Percentiles rank a stretch among this genome's conserved stretches.
Conservation (phyloP, 1,284 basidiomycete species). For the Sporisorium scitamineum region DNA sequence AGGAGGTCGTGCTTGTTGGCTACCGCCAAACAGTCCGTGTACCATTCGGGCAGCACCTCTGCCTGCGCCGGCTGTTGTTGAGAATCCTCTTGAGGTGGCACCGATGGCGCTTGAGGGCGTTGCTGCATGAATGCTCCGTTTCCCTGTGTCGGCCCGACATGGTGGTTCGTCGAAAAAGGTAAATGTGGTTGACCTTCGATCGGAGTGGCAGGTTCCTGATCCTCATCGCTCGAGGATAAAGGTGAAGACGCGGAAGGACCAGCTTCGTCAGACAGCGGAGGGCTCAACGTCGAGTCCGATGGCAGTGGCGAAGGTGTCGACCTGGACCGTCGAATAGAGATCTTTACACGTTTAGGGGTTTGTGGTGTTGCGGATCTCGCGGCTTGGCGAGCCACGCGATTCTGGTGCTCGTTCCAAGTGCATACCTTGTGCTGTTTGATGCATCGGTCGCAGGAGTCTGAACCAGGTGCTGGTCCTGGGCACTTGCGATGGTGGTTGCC, state of each 20-base stretch:
- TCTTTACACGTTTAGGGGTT: neutral
- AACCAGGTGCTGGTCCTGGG: constrained; percentile 18
- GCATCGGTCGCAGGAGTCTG: constrained; percentile 20
- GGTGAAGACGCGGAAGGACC: neutral
- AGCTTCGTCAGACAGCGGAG: neutral
- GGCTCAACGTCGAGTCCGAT: too few relatives aligned
- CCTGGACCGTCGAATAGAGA: constrained; percentile 7
- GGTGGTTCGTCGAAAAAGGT: too few relatives aligned
- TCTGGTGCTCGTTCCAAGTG: constrained; percentile 20
- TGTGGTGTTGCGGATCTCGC: constrained; percentile 14
- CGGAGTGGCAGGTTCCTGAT: neutral
- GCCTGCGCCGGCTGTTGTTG: neutral
- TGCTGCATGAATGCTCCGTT: neutral
- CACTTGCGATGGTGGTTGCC: constrained; percentile 39
- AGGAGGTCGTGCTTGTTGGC: constrained; percentile 26
- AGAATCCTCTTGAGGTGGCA: neutral
- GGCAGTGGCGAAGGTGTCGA: constrained; percentile 4
- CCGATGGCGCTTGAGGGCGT: neutral
- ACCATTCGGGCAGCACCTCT: constrained; percentile 1
- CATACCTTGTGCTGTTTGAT: constrained; percentile 15
- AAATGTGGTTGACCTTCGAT: neutral
- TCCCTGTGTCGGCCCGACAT: neutral
- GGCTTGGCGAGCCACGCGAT: neutral
- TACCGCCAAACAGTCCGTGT: constrained; percentile 10
- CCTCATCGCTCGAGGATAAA: neutral